Conservation (phyloP, 177 flowering plant species). For the Vitis hybrid region DNA sequence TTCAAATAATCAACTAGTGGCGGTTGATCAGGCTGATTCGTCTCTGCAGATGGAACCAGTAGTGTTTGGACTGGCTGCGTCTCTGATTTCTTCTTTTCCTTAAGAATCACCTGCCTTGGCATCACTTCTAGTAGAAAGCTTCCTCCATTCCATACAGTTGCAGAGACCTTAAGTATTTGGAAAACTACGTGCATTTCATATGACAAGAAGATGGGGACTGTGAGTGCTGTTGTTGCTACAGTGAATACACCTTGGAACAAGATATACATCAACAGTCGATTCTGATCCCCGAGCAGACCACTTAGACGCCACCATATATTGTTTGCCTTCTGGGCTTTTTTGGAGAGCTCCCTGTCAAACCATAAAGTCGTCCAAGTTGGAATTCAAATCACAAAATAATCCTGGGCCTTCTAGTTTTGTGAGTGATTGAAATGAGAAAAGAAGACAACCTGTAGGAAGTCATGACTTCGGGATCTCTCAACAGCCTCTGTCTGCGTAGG, state of each 20-base stretch:
- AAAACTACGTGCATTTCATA: conserved; percentile 64
- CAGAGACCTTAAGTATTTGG: conserved; percentile 88
- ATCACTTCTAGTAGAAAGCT: conserved; percentile 91
- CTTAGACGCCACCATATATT: conserved; percentile 93
- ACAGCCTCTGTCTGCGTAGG: conserved; percentile 80
- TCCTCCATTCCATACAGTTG: conserved; percentile 92
- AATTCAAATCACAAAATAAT: neutral
- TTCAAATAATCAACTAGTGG: no score
- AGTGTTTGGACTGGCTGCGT: conserved; percentile 29
- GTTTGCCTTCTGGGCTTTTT: conserved; percentile 92
- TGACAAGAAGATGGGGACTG: conserved; percentile 91
- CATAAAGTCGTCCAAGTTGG: neutral
- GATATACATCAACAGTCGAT: conserved; percentile 84
- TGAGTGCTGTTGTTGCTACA: conserved; percentile 87
- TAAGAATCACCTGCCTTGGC: conserved; percentile 89
- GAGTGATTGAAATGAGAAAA: neutral
- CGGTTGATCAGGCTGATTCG: no score
- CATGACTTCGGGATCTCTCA: conserved; percentile 98
- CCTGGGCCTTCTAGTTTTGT: neutral
- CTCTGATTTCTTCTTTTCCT: conserved; percentile 84
- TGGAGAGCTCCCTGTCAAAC: conserved; percentile 47
- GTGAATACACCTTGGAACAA: conserved; percentile 81
- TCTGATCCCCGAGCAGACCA: conserved; percentile 92
- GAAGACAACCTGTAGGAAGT: conserved; percentile 86
- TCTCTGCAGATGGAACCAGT: no score